Evolutionary conservation across 1,284 basidiomycete species (phyloP), one percentile per base, ranked within the genome.

Genomic region (Bjerkandera adusta): DNA sequence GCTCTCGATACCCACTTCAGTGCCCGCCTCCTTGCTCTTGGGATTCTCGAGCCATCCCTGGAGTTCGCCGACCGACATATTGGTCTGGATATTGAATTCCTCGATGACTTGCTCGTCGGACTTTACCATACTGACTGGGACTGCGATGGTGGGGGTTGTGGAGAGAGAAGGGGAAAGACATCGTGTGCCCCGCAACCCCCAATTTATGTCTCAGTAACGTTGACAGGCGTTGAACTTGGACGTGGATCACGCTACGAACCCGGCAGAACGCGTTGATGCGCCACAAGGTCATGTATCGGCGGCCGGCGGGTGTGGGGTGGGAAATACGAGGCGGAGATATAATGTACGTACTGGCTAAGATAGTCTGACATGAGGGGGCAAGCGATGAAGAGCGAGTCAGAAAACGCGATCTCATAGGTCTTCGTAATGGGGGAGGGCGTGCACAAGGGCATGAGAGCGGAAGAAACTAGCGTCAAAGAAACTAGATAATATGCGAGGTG

Each of bases 61-160:
- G 45, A 68, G 60, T 51, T 67, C 65, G 10, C 66, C 67, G 0
- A 52, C 57, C 20, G 56, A 53, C 66, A 70, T 68, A 55, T 69
- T 69, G 38, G 67, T 64, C 40, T 59, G 57, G 40, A 60, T 47
- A 46, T 62, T 57, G 52, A 62, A 63, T 41, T 58, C 42, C 6
- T 40, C 47, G 52, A 68, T 54, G 16, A 59, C 53, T 20, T 64
- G 60, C 25, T 62, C 58, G 44, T 59, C 57, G 30, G 59, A 58
- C 47, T 59, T 56, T n/a, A 53, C 51, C 58, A 62, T 62, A n/a
- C n/a, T n/a, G n/a, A n/a, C n/a, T n/a, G n/a, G n/a, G n/a, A n/a
- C n/a, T n/a, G n/a, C n/a, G n/a, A n/a, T n/a, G n/a, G n/a, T n/a
- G n/a, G n/a, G n/a, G n/a, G n/a, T n/a, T n/a, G n/a, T n/a, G n/a